Percentiles rank a stretch among this genome's conserved stretches.
Conservation (phyloP, 2,329 filamentous ascomycete genomes). For the Rhinocladiella similis region DNA sequence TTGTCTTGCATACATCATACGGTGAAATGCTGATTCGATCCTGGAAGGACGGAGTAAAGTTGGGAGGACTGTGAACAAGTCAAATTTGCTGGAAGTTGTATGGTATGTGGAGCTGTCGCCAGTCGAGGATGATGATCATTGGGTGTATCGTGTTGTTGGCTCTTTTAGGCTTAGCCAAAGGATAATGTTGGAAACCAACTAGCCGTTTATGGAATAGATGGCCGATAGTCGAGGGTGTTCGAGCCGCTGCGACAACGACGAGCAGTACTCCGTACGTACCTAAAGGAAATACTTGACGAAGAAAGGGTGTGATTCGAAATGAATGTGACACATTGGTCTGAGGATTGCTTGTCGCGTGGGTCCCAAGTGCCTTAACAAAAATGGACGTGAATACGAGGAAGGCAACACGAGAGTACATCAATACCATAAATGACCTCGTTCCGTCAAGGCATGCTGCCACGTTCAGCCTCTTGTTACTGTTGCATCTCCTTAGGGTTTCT, state of each 20-base stretch:
- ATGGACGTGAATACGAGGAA: not conserved
- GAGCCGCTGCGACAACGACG: too few relatives aligned
- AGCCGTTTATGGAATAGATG: not conserved
- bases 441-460: too few relatives aligned
- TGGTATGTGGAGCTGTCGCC: not conserved
- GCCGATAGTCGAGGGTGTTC: not conserved
- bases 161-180: not conserved
- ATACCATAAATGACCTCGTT: too few relatives aligned
- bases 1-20: too few relatives aligned
- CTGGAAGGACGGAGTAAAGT: too few relatives aligned
- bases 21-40: too few relatives aligned
- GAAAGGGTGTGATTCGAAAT: not conserved
- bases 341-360: not conserved
- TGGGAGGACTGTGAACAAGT: too few relatives aligned
- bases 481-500: too few relatives aligned
- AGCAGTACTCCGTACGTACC: too few relatives aligned
- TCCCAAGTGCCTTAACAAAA: not conserved
- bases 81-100: too few relatives aligned
- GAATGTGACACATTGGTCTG: not conserved
- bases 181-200: not conserved
- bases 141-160: not conserved
- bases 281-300: not conserved
- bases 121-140: not conserved
- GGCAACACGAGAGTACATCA: too few relatives aligned
- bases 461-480: too few relatives aligned